Conservation (phyloP, 176 grass and related monocot species). For the Coix lacrymajobi region DNA sequence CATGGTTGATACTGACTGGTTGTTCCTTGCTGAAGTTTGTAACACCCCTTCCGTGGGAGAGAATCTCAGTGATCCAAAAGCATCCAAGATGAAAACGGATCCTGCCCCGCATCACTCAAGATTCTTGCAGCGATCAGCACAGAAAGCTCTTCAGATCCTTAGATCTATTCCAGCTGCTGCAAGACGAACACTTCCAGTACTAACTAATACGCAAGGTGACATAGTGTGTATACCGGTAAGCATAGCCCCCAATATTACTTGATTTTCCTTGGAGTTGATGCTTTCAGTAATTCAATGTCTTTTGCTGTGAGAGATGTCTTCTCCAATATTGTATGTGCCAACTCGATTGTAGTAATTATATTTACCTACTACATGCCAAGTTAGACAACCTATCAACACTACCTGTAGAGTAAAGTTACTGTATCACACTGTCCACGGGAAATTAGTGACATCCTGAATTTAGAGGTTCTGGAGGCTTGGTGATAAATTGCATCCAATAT, state of each 20-base stretch:
- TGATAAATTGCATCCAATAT: neutral
- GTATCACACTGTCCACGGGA: neutral
- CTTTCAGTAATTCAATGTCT: constrained; percentile 1
- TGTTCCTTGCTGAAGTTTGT: constrained; percentile 71
- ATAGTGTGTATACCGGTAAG: constrained; percentile 74
- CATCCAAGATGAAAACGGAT: constrained; percentile 22
- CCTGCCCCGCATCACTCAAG: constrained; percentile 27
- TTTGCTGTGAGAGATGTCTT: constrained; percentile 5
- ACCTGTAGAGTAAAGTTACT: neutral
- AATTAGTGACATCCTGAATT: neutral
- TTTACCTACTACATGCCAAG: neutral
- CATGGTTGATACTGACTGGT: constrained; percentile 83
- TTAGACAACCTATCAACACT: neutral
- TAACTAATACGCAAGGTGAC: constrained; percentile 51
- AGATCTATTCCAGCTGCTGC: constrained; percentile 78
- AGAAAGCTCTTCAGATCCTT: constrained; percentile 50
- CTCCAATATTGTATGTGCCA: neutral
- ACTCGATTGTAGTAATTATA: neutral
- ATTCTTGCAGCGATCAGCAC: constrained; percentile 58
- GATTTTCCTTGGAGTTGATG: neutral
- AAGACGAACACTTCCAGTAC: constrained; percentile 74
- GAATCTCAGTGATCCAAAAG: neutral
- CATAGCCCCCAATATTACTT: constrained; percentile 13
- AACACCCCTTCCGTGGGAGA: constrained; percentile 29
- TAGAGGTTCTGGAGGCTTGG: neutral